Base-by-base conservation (phyloP, 2,329 filamentous ascomycete species). In the Penicillium corylophilum region DNA sequence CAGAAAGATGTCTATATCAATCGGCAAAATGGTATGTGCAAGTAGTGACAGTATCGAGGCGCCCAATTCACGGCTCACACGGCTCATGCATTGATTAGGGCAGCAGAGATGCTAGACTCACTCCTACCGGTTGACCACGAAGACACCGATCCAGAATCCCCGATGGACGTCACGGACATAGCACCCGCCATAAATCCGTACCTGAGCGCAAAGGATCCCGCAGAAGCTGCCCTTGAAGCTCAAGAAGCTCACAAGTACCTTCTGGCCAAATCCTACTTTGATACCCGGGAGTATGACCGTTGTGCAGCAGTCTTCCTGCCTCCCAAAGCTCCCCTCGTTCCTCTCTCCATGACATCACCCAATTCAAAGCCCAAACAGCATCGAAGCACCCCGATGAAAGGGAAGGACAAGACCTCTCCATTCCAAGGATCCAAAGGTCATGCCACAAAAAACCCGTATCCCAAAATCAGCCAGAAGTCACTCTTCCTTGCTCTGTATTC, bases 251-350 rank as follows among this genome's bases (percentile, higher is more conserved):
- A 87, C 72, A 89, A 85, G 64, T 97, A 93, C 68, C 82, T 97
- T 2, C 79, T 97, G 18, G 93, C 94, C 47, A 96, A 96, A 71
- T 88, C 93, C 0, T 87, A 95, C 61, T 97, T 97, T 69, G 93
- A 97, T 71, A 96, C 91, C 63, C 88, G 90, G 61, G 94, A 99
- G 70, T 97, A 87, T 65, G 93, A 97, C 67, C 89, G 94, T 57
- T 96, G 93, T 70, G 89, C 93, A 26, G 88, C 90, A 46, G 87
- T 95, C 35, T 95, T 95, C 66, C 79, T 95, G 1, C 89, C 90
- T n/a, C 83, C 90, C 57, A 82, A 86, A n/a, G 79, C 89, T 29
- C 80, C 90, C n/a, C 81, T 87, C 26, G 82, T 85, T 54, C 78
- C 89, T 40, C 71, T 88, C 5, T 66, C 70, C 3, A 53, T 67